Base-by-base conservation (phyloP, 192 early-diverging fungal species). In the Podila epigama region DNA sequence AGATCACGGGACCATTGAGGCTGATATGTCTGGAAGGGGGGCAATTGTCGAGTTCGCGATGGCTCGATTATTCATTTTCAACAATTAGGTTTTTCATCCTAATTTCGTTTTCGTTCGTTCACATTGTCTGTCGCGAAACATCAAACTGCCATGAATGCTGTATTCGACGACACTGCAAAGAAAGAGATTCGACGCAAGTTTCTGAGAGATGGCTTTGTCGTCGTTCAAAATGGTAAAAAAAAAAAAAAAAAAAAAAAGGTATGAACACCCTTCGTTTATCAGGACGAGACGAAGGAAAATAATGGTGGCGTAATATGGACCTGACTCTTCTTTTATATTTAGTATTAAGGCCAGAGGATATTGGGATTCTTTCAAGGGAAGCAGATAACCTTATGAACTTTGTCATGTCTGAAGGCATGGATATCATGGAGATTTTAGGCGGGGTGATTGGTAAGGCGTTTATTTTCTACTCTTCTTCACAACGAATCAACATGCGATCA, bases 321-420 rank as follows among this genome's bases (percentile, higher is more conserved):
- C n/a, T 9, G 18, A 6, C 40, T 42, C 15, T 36, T 20, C 35
- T 22, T 25, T 13, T 27, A 22, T 8, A 12, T 29, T 51, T 12
- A 35, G 27, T 35, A 77, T 65, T 58, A 3, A 28, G 68, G 16
- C 13, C n/a, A 0, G 2, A 62, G 3, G 66, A 77, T 16, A 56
- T 77, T 16, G 55, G 25, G 3, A 35, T 77, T 20, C 56, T 77
- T 5, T 60, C 13, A 12, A 59, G 73, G 2, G 73, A 77, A 37
- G 73, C 51, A 20, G 73, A 77, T 12, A 39, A 31, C 32, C 61
- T 77, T 5, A 42, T 68, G 22, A 77, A 77, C 61, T 77, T 68
- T 59, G 54, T 77, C 3, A 68, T 77, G 18, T 68, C 73, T 12
- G 66, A 68, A 16, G 41, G 59, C 27, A 39, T 68, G 13, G 66